Base-by-base conservation (phyloP, 495 filamentous ascomycete genomes). In the Cryomyces minteri region DNA sequence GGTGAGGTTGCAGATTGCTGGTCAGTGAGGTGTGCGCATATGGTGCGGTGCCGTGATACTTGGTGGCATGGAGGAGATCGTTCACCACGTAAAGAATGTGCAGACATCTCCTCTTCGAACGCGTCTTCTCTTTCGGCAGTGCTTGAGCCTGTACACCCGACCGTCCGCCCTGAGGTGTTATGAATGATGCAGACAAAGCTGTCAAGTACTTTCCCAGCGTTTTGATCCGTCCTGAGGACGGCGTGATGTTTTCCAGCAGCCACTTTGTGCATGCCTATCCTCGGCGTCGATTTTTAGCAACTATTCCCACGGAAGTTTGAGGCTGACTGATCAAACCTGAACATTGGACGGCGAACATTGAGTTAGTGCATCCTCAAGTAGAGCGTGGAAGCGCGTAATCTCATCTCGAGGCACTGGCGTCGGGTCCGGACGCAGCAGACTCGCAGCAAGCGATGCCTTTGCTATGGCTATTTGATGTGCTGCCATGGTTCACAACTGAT, bases 241-340 rank as follows among this genome's bases (percentile, higher is more conserved):
- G 71, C 48, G 76, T 67, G 50, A 85, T 68, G 66, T 84, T 73
- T 47, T 67, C 67, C 55, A 88, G 67, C 47, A 88, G 74, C 85
- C 84, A 93, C 61, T 71, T 67, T 72, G 88, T 94, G 70, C 82
- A 87, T 66, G 72, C 81, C 87, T 94, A 71, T 53, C 34, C 44
- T 53, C 50, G 39, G 18, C 31, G 38, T 33, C 43, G 43, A 53
- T 52, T 52, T 76, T 76, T 76, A 79, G 74, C 66, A 63, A 62
- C 66, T 68, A 59, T 57, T 57, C 57, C 64, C 61, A 65, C 62
- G 18, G 66, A 62, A 32, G 49, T 44, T 47, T 48, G 54, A 59
- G 59, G 51, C 58, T 52, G 58, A 57, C 58, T 51, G 55, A 51
- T 84, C 86, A 88, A 86, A 94, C 87, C 87, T 94, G 87, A 71